Evolutionary conservation across 1,284 basidiomycete genomes (phyloP).

Genomic region (Boletus coffeatus): DNA sequence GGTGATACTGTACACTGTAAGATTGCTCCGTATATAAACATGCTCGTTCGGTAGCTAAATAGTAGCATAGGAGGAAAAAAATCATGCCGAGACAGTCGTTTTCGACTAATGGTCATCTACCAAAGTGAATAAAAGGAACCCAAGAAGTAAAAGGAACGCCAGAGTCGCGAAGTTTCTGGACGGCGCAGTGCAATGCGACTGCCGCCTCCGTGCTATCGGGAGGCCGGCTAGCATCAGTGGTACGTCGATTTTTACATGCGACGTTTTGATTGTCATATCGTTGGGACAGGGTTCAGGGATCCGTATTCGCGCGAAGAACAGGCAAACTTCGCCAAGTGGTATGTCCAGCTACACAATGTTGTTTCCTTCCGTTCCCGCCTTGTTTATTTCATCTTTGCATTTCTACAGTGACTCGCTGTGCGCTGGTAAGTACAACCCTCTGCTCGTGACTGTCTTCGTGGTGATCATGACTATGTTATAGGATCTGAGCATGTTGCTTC

Average conservation of each 20-base stretch:
- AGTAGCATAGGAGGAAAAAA: too few relatives aligned
- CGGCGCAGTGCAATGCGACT: too few relatives aligned
- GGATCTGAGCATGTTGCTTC: conserved; percentile 39
- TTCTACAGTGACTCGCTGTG: conserved; percentile 38
- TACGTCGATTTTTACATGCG: conserved; percentile 26
- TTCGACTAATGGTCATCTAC: too few relatives aligned
- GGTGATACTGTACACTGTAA: too few relatives aligned
- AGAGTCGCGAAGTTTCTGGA: too few relatives aligned
- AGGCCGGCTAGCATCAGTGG: conserved; percentile 28
- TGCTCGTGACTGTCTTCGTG: background rate
- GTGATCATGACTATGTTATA: background rate
- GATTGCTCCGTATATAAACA: too few relatives aligned
- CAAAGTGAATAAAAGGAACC: too few relatives aligned
- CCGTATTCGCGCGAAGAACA: conserved; percentile 53
- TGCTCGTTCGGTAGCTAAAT: too few relatives aligned
- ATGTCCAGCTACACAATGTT: conserved; percentile 11
- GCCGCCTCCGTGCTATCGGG: too few relatives aligned
- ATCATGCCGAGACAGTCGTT: too few relatives aligned
- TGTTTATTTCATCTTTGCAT: background rate
- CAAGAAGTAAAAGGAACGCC: too few relatives aligned
- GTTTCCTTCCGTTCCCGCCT: background rate
- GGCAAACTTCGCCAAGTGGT: conserved; percentile 48
- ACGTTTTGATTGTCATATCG: background rate
- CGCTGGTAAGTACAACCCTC: conserved; percentile 31
- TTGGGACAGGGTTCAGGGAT: conserved; percentile 32